Conservation (phyloP, 352 stramenopile species). For the Phytopythium oedochilum region DNA sequence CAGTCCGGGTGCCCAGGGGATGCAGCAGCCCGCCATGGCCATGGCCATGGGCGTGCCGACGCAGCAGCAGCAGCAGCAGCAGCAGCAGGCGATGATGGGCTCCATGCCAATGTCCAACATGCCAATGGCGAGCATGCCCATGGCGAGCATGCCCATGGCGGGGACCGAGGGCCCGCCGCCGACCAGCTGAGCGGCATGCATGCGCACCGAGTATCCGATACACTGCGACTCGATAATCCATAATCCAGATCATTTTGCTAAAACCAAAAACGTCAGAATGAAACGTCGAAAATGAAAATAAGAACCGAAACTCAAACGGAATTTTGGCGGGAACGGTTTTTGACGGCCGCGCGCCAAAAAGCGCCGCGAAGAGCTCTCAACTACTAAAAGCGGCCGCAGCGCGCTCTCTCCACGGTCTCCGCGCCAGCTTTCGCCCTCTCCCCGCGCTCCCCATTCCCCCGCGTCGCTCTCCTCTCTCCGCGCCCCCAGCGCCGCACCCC, state of each 20-base stretch:
- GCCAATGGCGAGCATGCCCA: slow-evolving; percentile 11
- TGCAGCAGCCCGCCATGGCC: slow-evolving; percentile 19
- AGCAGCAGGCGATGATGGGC: slow-evolving; percentile 9
- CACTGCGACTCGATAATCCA: background rate
- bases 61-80: slow-evolving; percentile 17
- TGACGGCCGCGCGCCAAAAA: background rate
- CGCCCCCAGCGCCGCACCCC: too few relatives aligned
- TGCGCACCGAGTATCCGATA: too few relatives aligned
- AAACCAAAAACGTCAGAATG: background rate
- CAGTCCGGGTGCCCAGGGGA: slow-evolving; percentile 27
- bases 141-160: slow-evolving; percentile 7
- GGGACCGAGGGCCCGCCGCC: background rate
- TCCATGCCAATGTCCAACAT: slow-evolving; percentile 24
- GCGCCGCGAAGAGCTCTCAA: background rate
- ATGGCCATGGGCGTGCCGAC: slow-evolving; percentile 22
- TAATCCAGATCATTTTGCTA: background rate
- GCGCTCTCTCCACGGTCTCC: background rate
- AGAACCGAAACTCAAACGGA: background rate
- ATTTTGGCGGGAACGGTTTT: slow-evolving; percentile 1
- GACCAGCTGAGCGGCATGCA: background rate
- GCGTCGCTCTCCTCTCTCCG: background rate
- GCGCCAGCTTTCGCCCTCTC: background rate
- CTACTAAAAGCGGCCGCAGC: background rate
- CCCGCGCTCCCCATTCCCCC: background rate
- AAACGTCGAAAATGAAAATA: background rate